Evolutionary conservation across 352 stramenopile genomes (phyloP), one percentile per base, ranked within the genome.

Genomic region (Globisporangium iwayamae): DNA sequence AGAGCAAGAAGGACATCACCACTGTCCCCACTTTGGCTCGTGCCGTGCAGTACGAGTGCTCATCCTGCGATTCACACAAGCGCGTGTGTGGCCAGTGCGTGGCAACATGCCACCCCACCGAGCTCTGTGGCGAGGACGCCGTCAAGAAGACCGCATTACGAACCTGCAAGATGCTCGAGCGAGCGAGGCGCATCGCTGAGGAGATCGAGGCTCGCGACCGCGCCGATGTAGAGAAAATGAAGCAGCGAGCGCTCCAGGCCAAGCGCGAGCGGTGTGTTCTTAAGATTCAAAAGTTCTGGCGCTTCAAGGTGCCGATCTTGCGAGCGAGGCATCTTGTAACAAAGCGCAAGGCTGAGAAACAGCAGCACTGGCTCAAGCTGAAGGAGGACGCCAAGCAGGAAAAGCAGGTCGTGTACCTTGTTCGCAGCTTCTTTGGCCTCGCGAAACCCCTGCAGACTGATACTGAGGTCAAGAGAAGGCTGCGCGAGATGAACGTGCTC

Each of bases 251-350:
- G 43, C 56, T 80, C 2, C 20, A 66, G 10, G 58, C 62, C 1
- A 70, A 74, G 51, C 69, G 71, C 4, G 69, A 80, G 32, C 62
- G 70, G 1, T 70, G 61, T 11, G 72, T 68, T 2, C 60, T 70
- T 16, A 78, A 70, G 20, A 70, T 90, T n/a, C 79, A 90, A 50
- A 32, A 34, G n/a, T 89, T 87, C 53, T 90, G 79, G 79, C 62
- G 59, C 25, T 71, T 72, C 3, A 64, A 64, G 47, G 58, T 32
- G 8, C 79, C 75, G 0, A 66, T 90, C 57, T 39, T 75, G 38
- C 67, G 67, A 1, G 79, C 81, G 3, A 66, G 65, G 20, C 71
- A 66, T 4, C 11, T 78, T 2, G 47, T 69, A 9, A 47, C 25
- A 20, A 46, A 59, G 56, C 72, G 55, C 41, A 62, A 69, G 20